Evolutionary conservation across 192 early-diverging fungal species (phyloP).

Genomic region (Bifiguratus adelaidae): DNA sequence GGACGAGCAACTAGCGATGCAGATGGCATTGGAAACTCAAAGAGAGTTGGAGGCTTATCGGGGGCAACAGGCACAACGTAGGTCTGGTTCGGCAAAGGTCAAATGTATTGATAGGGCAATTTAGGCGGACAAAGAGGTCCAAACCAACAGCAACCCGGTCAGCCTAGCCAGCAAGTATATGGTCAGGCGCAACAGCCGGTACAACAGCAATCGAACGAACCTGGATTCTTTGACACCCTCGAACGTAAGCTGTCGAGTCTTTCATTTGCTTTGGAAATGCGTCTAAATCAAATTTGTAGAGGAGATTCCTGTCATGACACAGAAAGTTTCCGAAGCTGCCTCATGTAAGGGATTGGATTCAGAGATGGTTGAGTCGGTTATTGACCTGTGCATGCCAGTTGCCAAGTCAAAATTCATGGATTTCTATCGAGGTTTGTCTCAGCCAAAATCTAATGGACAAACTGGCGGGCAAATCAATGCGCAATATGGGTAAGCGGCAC

Average conservation of each 20-base stretch:
- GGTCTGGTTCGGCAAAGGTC: constrained; percentile 2
- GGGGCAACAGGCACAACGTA: background rate
- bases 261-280: no score
- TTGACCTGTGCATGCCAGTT: constrained; percentile 13
- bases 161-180: constrained; percentile 12
- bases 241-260: no score
- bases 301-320: constrained; percentile 44
- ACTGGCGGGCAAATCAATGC: background rate
- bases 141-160: background rate
- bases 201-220: constrained; percentile 12
- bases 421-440: constrained; percentile 39
- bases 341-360: constrained; percentile 24
- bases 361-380: background rate
- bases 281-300: constrained; percentile 26
- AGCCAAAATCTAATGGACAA: constrained; percentile 23
- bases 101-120: no score
- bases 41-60: constrained; percentile 5
- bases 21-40: constrained; percentile 34
- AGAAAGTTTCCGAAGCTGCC: constrained; percentile 37
- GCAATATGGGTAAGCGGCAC: constrained; percentile 4
- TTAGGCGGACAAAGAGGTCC: no score
- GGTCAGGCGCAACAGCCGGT: constrained; percentile 22
- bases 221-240: no score
- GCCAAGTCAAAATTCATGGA: constrained; percentile 46
- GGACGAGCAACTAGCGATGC: constrained; percentile 42